Evolutionary conservation across 495 filamentous ascomycete species (phyloP).

Genomic region (Oidiodendron maius): DNA sequence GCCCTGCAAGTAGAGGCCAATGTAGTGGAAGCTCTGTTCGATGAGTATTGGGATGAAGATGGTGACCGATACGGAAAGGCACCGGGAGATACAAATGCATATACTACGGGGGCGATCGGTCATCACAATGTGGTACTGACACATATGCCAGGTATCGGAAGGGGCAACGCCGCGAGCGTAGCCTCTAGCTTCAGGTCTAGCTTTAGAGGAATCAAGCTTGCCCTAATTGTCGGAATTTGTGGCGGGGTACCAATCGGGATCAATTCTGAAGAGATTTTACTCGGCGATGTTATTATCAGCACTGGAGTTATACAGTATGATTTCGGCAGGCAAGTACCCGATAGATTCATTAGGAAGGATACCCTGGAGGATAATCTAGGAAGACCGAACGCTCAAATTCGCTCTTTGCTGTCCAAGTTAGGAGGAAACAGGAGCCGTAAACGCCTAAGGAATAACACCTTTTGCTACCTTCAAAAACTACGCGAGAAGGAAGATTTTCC

Average conservation of each 20-base stretch:
- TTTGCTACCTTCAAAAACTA: slow-evolving; percentile 11
- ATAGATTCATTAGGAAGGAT: slow-evolving; percentile 25
- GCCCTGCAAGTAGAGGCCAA: slow-evolving; percentile 25
- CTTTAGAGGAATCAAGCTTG: slow-evolving; percentile 31
- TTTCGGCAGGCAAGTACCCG: slow-evolving; percentile 28
- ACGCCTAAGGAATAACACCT: slow-evolving; percentile 13
- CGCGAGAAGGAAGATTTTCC: slow-evolving; percentile 8
- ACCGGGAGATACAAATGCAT: slow-evolving; percentile 26
- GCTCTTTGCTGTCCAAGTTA: slow-evolving; percentile 21
- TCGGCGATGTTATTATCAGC: slow-evolving; percentile 43
- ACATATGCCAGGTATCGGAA: slow-evolving; percentile 31
- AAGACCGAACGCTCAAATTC: slow-evolving; percentile 27
- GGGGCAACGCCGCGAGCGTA: slow-evolving; percentile 24
- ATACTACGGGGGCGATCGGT: slow-evolving; percentile 27
- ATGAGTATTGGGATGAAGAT: slow-evolving; percentile 22
- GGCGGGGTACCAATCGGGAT: slow-evolving; percentile 28
- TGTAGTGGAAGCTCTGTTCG: slow-evolving; percentile 26
- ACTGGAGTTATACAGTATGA: slow-evolving; percentile 33
- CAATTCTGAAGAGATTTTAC: slow-evolving; percentile 22
- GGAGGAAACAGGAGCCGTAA: slow-evolving; percentile 11
- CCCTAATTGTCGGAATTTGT: slow-evolving; percentile 39
- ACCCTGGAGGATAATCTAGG: slow-evolving; percentile 24
- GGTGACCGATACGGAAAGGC: slow-evolving; percentile 20
- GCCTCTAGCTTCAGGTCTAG: slow-evolving; percentile 25
- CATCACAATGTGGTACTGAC: slow-evolving; percentile 30